Base-by-base conservation (phyloP, 805 yeast genomes). In the Starmerella riodocensis region DNA sequence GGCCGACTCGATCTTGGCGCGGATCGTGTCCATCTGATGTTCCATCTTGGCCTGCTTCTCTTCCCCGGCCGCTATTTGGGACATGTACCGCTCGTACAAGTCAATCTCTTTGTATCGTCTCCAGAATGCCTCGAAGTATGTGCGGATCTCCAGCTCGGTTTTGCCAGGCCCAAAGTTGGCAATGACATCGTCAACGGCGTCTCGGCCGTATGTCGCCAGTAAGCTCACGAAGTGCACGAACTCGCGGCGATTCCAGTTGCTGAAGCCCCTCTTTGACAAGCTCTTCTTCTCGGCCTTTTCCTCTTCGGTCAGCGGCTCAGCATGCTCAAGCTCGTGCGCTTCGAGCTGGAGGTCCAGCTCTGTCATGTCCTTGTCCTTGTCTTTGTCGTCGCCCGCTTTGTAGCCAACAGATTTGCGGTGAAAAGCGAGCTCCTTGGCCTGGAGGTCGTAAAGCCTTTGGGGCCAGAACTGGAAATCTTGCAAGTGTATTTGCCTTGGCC, bases 401-500 rank as follows among this genome's bases (percentile, higher is more conserved):
- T 71, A 78, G 12, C 72, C 73, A 19, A 72, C 69, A 50, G 70
- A 74, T 53, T 83, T 78, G 40, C 81, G 76, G 57, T 70, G 79
- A 59, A 74, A 78, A 41, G 78, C 74, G 51, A 77, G 76, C 55
- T 91, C 97, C 58, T 77, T 70, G 42, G 84, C 94, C 54, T 80
- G 75, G 29, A 91, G 57, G 40, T 79, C 84, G 47, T 71, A 66
- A 33, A 91, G 62, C 54, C 80, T 70, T n/a, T 76, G 69, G 1
- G 94, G 84, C 57, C 71, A 82, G 52, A 91, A 83, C 59, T 91
- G 98, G 60, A 86, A 95, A 54, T 91, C 94, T 55, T 79, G 82
- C 29, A 83, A 66, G 42, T 74, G 76, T 44, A 81, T 64, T 51
- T 83, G 91, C 54, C 78, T 83, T 27, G 97, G 96, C 32, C 93